These are phyloP conservation scores for Gaeumannomyces sp. DNA, from an alignment of 2,329 filamentous ascomycete genomes.

Conservation along the genomic window DNA sequence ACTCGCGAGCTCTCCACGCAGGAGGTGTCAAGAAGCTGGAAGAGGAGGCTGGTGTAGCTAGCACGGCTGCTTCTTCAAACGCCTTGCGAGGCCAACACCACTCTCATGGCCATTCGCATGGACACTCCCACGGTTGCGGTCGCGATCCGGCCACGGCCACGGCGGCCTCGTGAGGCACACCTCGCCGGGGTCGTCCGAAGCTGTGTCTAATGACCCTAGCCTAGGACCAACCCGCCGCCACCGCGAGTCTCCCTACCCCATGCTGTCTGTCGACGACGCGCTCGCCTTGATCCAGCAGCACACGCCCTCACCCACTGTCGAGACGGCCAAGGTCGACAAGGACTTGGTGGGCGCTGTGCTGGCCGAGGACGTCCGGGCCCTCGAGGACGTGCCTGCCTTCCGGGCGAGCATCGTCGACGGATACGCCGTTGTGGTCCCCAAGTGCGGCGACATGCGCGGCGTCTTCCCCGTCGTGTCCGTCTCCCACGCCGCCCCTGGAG, in stretches of 20 bases:
- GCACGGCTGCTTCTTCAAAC: slow-evolving; percentile 38
- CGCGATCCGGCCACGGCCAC: slow-evolving; percentile 54
- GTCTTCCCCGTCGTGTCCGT: slow-evolving; percentile 80
- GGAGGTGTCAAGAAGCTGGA: slow-evolving; percentile 82
- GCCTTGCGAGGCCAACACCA: slow-evolving; percentile 46
- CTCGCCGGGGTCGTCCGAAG: slow-evolving; percentile 37
- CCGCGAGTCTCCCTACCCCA: slow-evolving; percentile 83
- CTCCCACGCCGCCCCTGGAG: slow-evolving; percentile 74
- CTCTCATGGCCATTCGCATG: slow-evolving; percentile 48
- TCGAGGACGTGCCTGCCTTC: slow-evolving; percentile 85
- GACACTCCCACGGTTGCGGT: slow-evolving; percentile 43
- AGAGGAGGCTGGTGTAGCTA: slow-evolving; percentile 63
- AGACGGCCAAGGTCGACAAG: slow-evolving; percentile 55
- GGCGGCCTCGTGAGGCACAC: slow-evolving; percentile 69
- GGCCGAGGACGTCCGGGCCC: slow-evolving; percentile 73
- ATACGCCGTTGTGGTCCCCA: slow-evolving; percentile 72
- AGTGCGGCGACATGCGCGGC: slow-evolving; percentile 62
- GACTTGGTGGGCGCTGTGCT: slow-evolving; percentile 70
- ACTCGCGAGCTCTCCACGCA: slow-evolving; percentile 72
- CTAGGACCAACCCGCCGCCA: slow-evolving; percentile 64
- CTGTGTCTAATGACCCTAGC: slow-evolving; percentile 55
- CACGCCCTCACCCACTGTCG: slow-evolving; percentile 56
- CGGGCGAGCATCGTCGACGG: slow-evolving; percentile 95
- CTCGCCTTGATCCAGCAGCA: slow-evolving; percentile 65
- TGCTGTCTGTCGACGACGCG: slow-evolving; percentile 81